These are phyloP conservation scores for Pyrenochaeta sp. DNA, from an alignment of 2,329 filamentous ascomycete genomes.

Conservation along the genomic window DNA sequence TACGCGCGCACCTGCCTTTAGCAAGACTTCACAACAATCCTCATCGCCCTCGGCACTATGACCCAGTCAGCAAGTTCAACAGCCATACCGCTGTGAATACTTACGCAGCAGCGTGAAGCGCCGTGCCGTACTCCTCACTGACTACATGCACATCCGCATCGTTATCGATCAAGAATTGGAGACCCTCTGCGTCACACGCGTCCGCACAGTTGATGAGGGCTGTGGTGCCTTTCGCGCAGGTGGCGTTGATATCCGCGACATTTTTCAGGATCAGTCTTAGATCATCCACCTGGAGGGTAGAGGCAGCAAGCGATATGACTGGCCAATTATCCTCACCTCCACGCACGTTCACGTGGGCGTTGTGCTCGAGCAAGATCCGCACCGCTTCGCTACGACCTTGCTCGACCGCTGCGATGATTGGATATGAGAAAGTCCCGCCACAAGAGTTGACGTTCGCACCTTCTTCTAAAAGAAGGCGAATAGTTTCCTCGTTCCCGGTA, in stretches of 20 bases:
- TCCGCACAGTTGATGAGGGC: slow-evolving; percentile 31
- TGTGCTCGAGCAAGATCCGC: slow-evolving; percentile 25
- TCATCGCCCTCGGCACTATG: slow-evolving; percentile 20
- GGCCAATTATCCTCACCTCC: slow-evolving; percentile 30
- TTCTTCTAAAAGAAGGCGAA: slow-evolving; percentile 27
- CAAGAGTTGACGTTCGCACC: slow-evolving; percentile 29
- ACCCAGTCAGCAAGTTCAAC: not conserved
- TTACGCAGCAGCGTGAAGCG: slow-evolving; percentile 31
- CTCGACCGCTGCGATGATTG: slow-evolving; percentile 27
- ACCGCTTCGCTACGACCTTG: slow-evolving; percentile 20
- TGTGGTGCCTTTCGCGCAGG: slow-evolving; percentile 27
- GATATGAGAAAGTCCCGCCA: slow-evolving; percentile 25
- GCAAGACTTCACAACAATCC: slow-evolving; percentile 23
- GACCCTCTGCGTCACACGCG: slow-evolving; percentile 19
- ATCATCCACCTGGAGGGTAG: slow-evolving; percentile 20
- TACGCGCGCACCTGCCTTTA: slow-evolving; percentile 29
- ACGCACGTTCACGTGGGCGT: slow-evolving; percentile 30
- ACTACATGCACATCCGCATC: slow-evolving; percentile 25
- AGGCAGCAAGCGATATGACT: slow-evolving; percentile 24
- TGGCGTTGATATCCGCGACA: slow-evolving; percentile 29
- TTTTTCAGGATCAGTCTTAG: slow-evolving; percentile 26
- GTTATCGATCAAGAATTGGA: slow-evolving; percentile 22
- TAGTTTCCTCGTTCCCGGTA: slow-evolving; percentile 23
- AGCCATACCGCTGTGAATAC: not conserved
- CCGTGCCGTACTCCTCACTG: slow-evolving; percentile 26